phyloP scores from a whole-genome alignment of 2,329 filamentous ascomycete genomes.

The Trichophyton verrucosum region DNA sequence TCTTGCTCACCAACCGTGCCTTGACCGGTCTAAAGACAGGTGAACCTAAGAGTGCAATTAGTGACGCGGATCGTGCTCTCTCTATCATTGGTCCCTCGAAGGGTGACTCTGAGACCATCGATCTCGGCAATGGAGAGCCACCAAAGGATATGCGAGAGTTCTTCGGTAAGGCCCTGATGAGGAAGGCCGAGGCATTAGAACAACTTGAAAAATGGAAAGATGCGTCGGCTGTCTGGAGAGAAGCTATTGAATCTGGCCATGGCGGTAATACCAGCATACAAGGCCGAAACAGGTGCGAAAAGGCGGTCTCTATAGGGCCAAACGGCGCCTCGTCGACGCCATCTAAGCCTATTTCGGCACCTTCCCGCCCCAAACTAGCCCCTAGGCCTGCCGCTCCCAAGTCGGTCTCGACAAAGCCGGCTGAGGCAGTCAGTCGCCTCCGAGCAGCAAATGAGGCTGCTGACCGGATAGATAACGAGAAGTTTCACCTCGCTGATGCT shows the following conservation, averaged over 20 bases:
- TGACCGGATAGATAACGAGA: slow-evolving; percentile 80
- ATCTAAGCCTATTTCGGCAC: slow-evolving; percentile 21
- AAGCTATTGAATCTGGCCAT: slow-evolving; percentile 69
- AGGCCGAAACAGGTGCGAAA: slow-evolving; percentile 79
- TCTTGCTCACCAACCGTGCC: slow-evolving; percentile 85
- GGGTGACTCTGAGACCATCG: slow-evolving; percentile 69
- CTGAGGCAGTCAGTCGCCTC: slow-evolving; percentile 68
- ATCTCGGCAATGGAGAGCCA: slow-evolving; percentile 51
- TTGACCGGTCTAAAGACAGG: slow-evolving; percentile 84
- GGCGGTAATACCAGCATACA: slow-evolving; percentile 76
- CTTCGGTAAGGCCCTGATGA: slow-evolving; percentile 82
- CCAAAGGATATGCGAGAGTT: slow-evolving; percentile 82
- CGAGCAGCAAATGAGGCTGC: slow-evolving; percentile 75
- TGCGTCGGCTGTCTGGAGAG: slow-evolving; percentile 66
- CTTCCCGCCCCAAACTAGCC: slow-evolving; percentile 21
- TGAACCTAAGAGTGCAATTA: slow-evolving; percentile 74
- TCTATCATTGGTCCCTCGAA: slow-evolving; percentile 64
- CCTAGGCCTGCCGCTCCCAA: slow-evolving; percentile 30
- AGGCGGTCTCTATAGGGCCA: slow-evolving; percentile 60
- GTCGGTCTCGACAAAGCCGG: slow-evolving; percentile 35
- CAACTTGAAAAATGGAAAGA: slow-evolving; percentile 91
- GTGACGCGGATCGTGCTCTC: slow-evolving; percentile 71
- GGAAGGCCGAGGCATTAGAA: slow-evolving; percentile 91
- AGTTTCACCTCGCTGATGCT: slow-evolving; percentile 72
- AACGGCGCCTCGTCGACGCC: slow-evolving; percentile 34